A percentile compares a stretch with the other conserved stretches of the same genome.
These are phyloP conservation scores for Stachybotrys echinatus DNA, from an alignment of 2,329 filamentous ascomycete genomes.

Conservation along the genomic window DNA sequence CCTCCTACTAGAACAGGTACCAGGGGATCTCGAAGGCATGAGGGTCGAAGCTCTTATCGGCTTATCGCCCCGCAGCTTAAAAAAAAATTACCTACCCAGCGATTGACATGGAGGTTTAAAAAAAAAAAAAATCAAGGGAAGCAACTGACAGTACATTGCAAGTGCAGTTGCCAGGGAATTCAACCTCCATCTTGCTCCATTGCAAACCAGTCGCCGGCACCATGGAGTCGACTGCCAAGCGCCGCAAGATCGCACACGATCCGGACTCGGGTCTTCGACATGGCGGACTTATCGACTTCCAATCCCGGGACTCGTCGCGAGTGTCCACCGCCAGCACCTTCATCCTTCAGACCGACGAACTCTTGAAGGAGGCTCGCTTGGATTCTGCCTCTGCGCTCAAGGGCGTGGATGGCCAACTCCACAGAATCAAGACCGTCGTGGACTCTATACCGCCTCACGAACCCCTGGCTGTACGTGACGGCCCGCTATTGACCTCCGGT, in stretches of 20 bases:
- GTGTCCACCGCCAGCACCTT: slow-evolving; percentile 48
- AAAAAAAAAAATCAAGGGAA: background rate
- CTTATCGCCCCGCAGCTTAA: slow-evolving; percentile 19
- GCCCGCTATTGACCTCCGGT: background rate
- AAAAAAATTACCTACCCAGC: slow-evolving; percentile 6
- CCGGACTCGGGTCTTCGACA: slow-evolving; percentile 25
- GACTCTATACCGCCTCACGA: slow-evolving; percentile 46
- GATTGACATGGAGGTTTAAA: background rate
- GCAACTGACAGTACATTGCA: background rate
- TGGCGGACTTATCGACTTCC: slow-evolving; percentile 32
- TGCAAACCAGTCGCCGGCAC: background rate
- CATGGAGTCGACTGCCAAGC: slow-evolving; percentile 44
- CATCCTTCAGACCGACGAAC: slow-evolving; percentile 54
- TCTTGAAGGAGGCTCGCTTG: slow-evolving; percentile 48
- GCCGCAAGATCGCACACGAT: slow-evolving; percentile 40
- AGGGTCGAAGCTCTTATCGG: slow-evolving; percentile 17
- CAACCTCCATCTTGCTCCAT: background rate
- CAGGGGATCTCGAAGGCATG: too few species aligned
- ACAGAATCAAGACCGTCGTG: slow-evolving; percentile 46
- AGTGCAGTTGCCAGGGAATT: background rate
- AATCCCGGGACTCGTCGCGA: slow-evolving; percentile 31
- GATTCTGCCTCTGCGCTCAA: slow-evolving; percentile 45
- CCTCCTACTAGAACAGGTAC: too few species aligned
- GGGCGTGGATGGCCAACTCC: slow-evolving; percentile 43
- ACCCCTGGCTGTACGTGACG: slow-evolving; percentile 40